These are phyloP conservation scores for Yarrowia osloensis DNA, from an alignment of 805 yeast genomes.

Conservation along the genomic window DNA sequence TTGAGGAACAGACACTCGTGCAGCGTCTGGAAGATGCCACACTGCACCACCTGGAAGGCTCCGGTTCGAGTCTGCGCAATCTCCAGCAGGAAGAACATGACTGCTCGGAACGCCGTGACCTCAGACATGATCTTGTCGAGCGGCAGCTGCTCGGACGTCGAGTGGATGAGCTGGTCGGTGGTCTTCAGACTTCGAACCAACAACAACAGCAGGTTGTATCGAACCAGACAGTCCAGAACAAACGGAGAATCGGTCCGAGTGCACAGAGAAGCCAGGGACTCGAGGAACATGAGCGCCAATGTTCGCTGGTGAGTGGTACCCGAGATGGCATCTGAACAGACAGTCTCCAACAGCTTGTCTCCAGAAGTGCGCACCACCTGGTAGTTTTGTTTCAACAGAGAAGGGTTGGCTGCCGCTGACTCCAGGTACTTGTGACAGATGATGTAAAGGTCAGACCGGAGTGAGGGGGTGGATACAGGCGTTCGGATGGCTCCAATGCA, in stretches of 20 bases:
- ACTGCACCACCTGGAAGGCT: conserved; percentile 71
- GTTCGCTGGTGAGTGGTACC: conserved; percentile 78
- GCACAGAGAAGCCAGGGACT: conserved; percentile 60
- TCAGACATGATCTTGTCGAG: conserved; percentile 59
- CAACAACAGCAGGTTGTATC: conserved; percentile 64
- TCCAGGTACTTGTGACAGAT: conserved; percentile 63
- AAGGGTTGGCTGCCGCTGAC: conserved; percentile 23
- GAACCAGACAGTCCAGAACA: conserved; percentile 60
- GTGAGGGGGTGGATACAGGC: conserved; percentile 62
- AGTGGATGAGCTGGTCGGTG: conserved; percentile 49
- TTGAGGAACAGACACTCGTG: conserved; percentile 57
- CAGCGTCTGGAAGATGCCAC: conserved; percentile 67
- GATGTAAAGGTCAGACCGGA: conserved; percentile 80
- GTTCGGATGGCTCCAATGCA: conserved; percentile 73
- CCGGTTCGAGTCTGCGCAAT: conserved; percentile 78
- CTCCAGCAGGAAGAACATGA: conserved; percentile 66
- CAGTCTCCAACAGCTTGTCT: conserved; percentile 62
- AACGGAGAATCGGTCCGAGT: conserved; percentile 54
- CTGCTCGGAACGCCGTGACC: conserved; percentile 72
- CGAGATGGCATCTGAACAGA: conserved; percentile 75
- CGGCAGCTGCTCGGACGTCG: conserved; percentile 46
- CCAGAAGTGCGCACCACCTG: conserved; percentile 57
- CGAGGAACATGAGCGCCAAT: conserved; percentile 74
- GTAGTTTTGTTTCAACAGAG: conserved; percentile 49
- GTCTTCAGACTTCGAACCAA: conserved; percentile 68